Evolutionary conservation across 2,329 filamentous ascomycete genomes (phyloP).

Genomic region (Tolypocladium amazonense): DNA sequence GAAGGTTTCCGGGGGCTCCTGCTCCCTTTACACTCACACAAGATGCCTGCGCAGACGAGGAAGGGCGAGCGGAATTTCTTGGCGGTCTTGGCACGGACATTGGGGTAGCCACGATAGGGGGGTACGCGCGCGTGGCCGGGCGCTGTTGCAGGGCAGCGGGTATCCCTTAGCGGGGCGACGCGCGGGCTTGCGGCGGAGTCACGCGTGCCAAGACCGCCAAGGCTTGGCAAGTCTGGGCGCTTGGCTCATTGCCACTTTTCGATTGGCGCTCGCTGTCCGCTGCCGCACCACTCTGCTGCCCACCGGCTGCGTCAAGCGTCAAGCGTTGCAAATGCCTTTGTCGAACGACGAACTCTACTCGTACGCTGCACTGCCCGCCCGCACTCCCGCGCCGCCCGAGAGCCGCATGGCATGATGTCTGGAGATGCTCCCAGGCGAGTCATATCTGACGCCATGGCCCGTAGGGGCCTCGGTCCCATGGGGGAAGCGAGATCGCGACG

Average conservation of each 20-base stretch:
- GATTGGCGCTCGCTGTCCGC: constrained; percentile 14
- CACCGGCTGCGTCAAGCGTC: background rate
- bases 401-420: background rate
- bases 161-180: constrained; percentile 10
- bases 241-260: constrained; percentile 16
- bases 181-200: constrained; percentile 14
- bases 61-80: constrained; percentile 28
- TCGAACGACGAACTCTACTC: background rate
- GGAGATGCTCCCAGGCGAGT: background rate
- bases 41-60: constrained; percentile 21
- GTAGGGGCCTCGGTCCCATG: background rate
- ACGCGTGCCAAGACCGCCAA: constrained; percentile 24
- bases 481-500: background rate
- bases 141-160: background rate
- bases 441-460: background rate
- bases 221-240: constrained; percentile 28
- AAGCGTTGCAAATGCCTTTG: background rate
- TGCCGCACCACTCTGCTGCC: background rate
- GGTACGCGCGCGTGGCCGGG: constrained; percentile 1
- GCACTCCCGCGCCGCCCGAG: background rate
- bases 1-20: constrained; percentile 13
- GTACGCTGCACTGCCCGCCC: background rate
- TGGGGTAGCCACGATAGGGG: constrained; percentile 8
- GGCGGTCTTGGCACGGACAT: constrained; percentile 19
- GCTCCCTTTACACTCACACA: constrained; percentile 26